Evolutionary conservation across 768 basidiomycete species (phyloP).

Genomic region (Lactifluus rugatus): DNA sequence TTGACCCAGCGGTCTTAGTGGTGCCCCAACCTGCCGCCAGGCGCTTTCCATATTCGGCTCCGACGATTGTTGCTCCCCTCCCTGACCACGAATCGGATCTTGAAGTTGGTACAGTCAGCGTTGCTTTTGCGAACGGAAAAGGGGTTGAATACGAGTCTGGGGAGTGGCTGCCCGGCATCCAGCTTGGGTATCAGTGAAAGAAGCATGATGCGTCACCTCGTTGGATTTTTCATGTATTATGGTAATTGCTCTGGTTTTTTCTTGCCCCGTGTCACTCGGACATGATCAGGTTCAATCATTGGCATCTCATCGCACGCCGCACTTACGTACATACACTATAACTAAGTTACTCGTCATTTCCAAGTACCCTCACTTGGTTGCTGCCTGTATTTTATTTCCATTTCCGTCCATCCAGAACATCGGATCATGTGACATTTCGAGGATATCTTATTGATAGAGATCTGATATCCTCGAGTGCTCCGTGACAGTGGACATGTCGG

Average conservation of each 20-base stretch:
- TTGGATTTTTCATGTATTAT: not conserved
- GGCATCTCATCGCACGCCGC: constrained; percentile 4
- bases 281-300: not conserved
- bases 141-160: constrained; percentile 11
- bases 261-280: not conserved
- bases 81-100: constrained; percentile 22
- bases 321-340: constrained; percentile 1
- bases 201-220: not conserved
- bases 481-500: not conserved
- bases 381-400: not conserved
- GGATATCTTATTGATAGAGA: not conserved
- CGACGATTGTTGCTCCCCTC: constrained; percentile 16
- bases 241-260: not conserved
- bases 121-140: not conserved
- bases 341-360: not conserved
- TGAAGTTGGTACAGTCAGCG: constrained; percentile 20
- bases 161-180: constrained; percentile 19
- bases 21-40: constrained; percentile 17
- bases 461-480: not conserved
- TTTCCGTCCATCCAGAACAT: not conserved
- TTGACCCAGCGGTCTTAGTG: constrained; percentile 12
- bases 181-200: constrained; percentile 7
- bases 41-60: constrained; percentile 12
- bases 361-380: too few relatives aligned
- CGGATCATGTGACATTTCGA: not conserved